phyloP scores from a whole-genome alignment of 2,329 filamentous ascomycete species.

The Hysterium pulicare region DNA sequence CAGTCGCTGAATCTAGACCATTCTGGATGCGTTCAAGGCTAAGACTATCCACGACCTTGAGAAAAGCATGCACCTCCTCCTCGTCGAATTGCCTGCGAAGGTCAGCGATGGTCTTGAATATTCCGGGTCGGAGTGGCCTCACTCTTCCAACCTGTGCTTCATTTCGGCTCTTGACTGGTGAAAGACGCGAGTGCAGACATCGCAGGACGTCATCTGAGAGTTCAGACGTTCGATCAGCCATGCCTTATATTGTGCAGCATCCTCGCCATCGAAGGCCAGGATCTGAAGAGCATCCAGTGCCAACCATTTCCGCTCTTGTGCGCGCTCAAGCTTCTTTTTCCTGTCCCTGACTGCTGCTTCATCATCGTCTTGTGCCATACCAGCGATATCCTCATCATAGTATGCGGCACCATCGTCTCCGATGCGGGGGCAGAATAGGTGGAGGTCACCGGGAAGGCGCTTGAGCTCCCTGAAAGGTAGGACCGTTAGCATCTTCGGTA shows the following conservation, averaged over 20 bases:
- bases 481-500: too few species aligned
- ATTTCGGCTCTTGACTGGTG: slow-evolving; percentile 44
- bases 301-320: slow-evolving; percentile 38
- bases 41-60: slow-evolving; percentile 44
- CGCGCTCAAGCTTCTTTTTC: slow-evolving; percentile 33
- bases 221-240: slow-evolving; percentile 40
- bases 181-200: slow-evolving; percentile 49
- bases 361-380: slow-evolving; percentile 24
- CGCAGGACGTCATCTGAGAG: slow-evolving; percentile 44
- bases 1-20: slow-evolving; percentile 41
- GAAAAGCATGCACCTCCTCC: slow-evolving; percentile 44
- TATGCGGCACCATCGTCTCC: slow-evolving; percentile 35
- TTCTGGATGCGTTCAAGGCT: slow-evolving; percentile 43
- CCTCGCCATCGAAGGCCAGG: slow-evolving; percentile 46
- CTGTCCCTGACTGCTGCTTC: slow-evolving; percentile 25
- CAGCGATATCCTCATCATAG: slow-evolving; percentile 45
- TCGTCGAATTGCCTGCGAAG: slow-evolving; percentile 37
- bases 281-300: slow-evolving; percentile 44
- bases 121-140: background rate
- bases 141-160: slow-evolving; percentile 38
- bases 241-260: slow-evolving; percentile 42
- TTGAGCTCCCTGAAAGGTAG: slow-evolving; percentile 31
- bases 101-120: slow-evolving; percentile 11
- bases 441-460: slow-evolving; percentile 36
- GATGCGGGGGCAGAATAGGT: slow-evolving; percentile 49